A percentile compares a stretch with the other conserved stretches of the same genome.
Evolutionary conservation across 768 basidiomycete species (phyloP).

Genomic region (Lenzites betulinus): DNA sequence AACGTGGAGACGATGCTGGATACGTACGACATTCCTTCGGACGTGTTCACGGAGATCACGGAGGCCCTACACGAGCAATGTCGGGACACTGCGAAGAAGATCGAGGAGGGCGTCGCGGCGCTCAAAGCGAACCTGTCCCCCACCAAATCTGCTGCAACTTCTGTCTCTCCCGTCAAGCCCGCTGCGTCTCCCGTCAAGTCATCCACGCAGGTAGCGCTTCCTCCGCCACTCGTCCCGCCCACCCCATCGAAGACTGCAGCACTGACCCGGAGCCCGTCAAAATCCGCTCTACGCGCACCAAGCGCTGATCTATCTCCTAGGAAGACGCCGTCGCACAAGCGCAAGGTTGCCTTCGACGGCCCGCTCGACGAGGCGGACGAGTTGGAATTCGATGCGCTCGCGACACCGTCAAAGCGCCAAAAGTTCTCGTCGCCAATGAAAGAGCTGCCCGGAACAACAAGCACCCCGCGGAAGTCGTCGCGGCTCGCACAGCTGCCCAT

Average conservation of each 20-base stretch:
- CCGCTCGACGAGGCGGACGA: constrained; percentile 18
- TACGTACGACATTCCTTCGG: constrained; percentile 7
- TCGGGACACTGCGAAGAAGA: constrained; percentile 8
- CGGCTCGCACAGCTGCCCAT: neutral
- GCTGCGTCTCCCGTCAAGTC: neutral
- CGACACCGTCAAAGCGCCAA: constrained; percentile 30
- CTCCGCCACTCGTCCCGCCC: neutral
- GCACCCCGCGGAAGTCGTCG: constrained; percentile 5
- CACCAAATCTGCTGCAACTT: neutral
- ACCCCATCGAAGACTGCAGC: constrained; percentile 6
- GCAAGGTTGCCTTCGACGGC: constrained; percentile 28
- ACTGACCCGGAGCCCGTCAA: constrained; percentile 24
- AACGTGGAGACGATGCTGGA: constrained; percentile 3
- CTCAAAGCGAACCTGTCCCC: constrained; percentile 1
- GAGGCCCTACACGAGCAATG: constrained; percentile 19
- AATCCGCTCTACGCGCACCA: constrained; percentile 22
- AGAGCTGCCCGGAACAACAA: neutral
- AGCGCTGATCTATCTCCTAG: constrained; percentile 19
- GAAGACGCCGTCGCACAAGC: constrained; percentile 31
- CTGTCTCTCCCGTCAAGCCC: constrained; percentile 1
- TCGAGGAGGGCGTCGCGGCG: constrained; percentile 14
- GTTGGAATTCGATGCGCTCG: constrained; percentile 20
- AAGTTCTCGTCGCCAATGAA: constrained; percentile 22
- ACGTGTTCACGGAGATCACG: constrained; percentile 22
- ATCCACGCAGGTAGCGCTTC: neutral